phyloP scores from a whole-genome alignment of 1,284 basidiomycete genomes.

The Fomes fomentarius region DNA sequence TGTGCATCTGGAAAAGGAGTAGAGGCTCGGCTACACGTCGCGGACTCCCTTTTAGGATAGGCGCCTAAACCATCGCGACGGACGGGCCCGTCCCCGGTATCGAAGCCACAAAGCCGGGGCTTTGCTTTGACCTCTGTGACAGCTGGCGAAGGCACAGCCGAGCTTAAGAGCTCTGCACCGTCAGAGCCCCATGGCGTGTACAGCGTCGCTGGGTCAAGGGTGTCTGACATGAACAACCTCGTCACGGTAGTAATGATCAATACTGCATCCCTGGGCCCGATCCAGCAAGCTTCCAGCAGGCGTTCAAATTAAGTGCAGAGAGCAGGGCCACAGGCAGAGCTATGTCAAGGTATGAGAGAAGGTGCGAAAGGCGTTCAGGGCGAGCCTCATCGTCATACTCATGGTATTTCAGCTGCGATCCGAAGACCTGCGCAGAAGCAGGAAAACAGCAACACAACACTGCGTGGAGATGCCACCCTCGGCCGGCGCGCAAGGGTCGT shows the following conservation, averaged over 20 bases:
- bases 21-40: conserved; percentile 7
- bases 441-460: conserved; percentile 4
- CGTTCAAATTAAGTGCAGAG: not conserved
- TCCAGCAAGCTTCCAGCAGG: not conserved
- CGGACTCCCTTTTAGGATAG: not conserved
- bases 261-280: conserved; percentile 2
- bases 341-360: not conserved
- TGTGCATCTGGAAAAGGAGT: not conserved
- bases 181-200: not conserved
- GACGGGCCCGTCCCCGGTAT: not conserved
- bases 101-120: not conserved
- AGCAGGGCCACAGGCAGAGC: not conserved
- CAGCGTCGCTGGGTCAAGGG: not conserved
- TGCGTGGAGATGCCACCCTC: not conserved
- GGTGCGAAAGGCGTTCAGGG: not conserved
- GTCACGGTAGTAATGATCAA: not conserved
- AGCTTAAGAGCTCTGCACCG: not conserved
- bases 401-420: conserved; percentile 1
- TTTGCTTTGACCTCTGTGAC: not conserved
- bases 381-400: conserved; percentile 3
- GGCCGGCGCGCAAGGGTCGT: not conserved
- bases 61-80: conserved; percentile 6
- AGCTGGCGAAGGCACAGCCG: not conserved
- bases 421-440: not conserved
- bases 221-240: not conserved